Conservation (phyloP, 2,329 filamentous ascomycete genomes). For the Waltergamsia citrina region DNA sequence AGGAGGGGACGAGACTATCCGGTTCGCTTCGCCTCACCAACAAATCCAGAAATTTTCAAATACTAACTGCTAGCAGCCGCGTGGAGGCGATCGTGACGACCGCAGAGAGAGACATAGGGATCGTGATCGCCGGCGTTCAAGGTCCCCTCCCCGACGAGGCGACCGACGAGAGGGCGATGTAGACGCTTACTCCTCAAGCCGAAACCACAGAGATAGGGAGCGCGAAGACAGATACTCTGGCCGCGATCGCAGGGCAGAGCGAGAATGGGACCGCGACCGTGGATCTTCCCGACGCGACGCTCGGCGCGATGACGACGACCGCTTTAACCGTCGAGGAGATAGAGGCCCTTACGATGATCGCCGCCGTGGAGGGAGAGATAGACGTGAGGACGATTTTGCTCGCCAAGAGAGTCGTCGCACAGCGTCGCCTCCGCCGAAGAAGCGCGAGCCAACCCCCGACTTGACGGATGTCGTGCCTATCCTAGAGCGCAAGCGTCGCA, state of each 20-base stretch:
- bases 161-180: constrained; percentile 65
- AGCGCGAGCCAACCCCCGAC: constrained; percentile 92
- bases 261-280: constrained; percentile 69
- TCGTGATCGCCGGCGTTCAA: constrained; percentile 65
- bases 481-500: constrained; percentile 74
- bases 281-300: constrained; percentile 50
- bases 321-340: constrained; percentile 45
- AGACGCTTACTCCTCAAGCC: constrained; percentile 87
- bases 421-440: constrained; percentile 73
- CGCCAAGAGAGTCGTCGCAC: constrained; percentile 56
- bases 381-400: constrained; percentile 27
- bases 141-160: constrained; percentile 68
- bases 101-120: constrained; percentile 21
- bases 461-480: constrained; percentile 79
- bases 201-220: constrained; percentile 86
- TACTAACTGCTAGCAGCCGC: constrained; percentile 4
- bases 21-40: constrained; percentile 25
- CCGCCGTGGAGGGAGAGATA: constrained; percentile 39
- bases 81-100: constrained; percentile 20
- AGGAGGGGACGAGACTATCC: constrained; percentile 47
- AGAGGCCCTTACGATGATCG: constrained; percentile 45
- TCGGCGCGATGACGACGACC: constrained; percentile 56
- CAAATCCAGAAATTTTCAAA: background rate
- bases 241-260: constrained; percentile 57
- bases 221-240: constrained; percentile 85